Evolutionary conservation across 805 yeast species (phyloP), one percentile per base, ranked within the genome.

Genomic region (Lipomyces starkeyi): DNA sequence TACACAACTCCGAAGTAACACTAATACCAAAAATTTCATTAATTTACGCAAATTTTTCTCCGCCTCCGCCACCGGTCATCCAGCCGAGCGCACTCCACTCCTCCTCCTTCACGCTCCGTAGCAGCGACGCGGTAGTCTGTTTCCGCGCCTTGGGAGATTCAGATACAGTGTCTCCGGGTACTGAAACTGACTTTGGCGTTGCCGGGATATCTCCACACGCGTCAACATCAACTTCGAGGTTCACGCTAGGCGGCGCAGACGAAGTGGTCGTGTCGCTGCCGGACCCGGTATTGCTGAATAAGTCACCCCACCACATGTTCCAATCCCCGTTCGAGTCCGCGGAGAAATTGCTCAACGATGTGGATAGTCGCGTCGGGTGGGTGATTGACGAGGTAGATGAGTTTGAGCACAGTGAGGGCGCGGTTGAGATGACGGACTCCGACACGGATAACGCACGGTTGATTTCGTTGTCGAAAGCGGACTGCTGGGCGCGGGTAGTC

Each of bases 221-320:
- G 60, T 43, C 60, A 25, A 6, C 60, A 58, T 37, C 66, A 29
- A 54, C 56, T 34, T 65, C 68, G 35, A 62, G 54, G 52, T 62
- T 64, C 25, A 65, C 65, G 25, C 65, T 62, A 17, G 68, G 63
- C 49, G 68, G 68, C 52, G 68, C 65, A 34, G 61, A 52, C 8
- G 67, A 64, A 3, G 40, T 17, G 8, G 61, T 25, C 13, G 67
- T 49, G 9, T 61, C 61, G 11, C 54, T 57, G 3, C 66, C 59
- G 25, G 66, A 63, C 22, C 52, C 66, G 35, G 11, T 8, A 49
- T 49, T 17, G 59, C 40, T 53, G 22, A 66, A 62, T 37, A 66
- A 29, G 35, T 66, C 66, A 13, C 63, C 69, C 70, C 70, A 67
- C 70, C 70, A 67, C 67, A 63, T 57, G 49, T 62, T 67, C 70